Base-by-base conservation (phyloP, 345 rosid species). In the Dipteronia dyeriana region DNA sequence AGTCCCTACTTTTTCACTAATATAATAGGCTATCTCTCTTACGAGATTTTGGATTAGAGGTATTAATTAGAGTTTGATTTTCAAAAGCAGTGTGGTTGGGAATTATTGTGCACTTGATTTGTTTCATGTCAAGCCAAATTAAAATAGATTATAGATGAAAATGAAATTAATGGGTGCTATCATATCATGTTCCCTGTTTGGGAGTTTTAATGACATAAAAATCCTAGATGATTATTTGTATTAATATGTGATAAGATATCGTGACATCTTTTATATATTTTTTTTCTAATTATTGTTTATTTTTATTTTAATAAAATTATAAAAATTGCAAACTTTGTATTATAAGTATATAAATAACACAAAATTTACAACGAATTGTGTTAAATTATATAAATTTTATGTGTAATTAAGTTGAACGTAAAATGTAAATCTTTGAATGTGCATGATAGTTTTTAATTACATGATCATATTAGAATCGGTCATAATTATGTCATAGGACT, bases 1-100 rank as follows among this genome's bases (percentile, higher is more conserved):
- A 57, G 79, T 68, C 7, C 79, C 83, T 65, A 75, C 79, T 65
- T 68, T 68, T 29, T 31, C 31, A 60, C 63, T 23, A 59, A 39
- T 60, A 22, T 41, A 41, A 53, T 22, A 53, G 45, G 2, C 45
- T 34, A 1, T 25, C 54, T 41, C 8, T 57, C 39, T 10, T 1
- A 51, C 13, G 56, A 23, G 23, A 70, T 70, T 39, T 43, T 22
- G 53, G 53, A 10, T 47, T 47, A 23, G 9, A 22, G 54, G 9
- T 17, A 3, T 66, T 43, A 68, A 45, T 68, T 68, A 20, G 57
- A 38, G 12, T 72, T 22, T 22, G 51, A 34, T 71, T 10, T 7
- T 14, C 6, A 34, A 71, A 56, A 59, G 3, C 1, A 2, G 49
- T 29, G 16, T 53, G 26, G 51, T 59, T 72, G 54, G 54, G 43